phyloP scores from a whole-genome alignment of 495 filamentous ascomycete genomes.

The Aspergillus coremiiformis region DNA sequence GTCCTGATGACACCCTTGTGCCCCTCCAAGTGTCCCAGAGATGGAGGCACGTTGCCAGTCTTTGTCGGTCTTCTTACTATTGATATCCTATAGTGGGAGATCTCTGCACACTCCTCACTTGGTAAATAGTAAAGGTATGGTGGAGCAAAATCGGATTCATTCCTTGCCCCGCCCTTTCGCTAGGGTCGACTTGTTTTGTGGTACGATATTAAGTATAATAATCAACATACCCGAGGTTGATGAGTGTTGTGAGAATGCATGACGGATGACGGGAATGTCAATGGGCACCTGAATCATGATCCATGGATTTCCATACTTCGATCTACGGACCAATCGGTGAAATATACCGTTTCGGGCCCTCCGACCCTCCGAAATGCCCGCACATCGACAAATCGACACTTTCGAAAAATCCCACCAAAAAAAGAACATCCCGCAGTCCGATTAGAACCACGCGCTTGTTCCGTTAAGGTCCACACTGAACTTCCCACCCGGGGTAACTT shows the following conservation, averaged over 20 bases:
- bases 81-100: slow-evolving; percentile 46
- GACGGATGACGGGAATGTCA: slow-evolving; percentile 32
- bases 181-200: neutral
- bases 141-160: slow-evolving; percentile 58
- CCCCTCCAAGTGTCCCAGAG: slow-evolving; percentile 19
- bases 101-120: slow-evolving; percentile 49
- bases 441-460: slow-evolving; percentile 4
- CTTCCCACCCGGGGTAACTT: neutral
- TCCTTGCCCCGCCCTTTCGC: slow-evolving; percentile 12
- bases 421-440: slow-evolving; percentile 22
- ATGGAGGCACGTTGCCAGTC: slow-evolving; percentile 51
- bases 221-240: slow-evolving; percentile 47
- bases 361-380: slow-evolving; percentile 10
- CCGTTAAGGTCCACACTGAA: neutral
- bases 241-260: slow-evolving; percentile 33
- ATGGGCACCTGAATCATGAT: slow-evolving; percentile 26
- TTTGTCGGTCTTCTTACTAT: slow-evolving; percentile 36
- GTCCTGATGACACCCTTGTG: neutral
- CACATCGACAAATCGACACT: slow-evolving; percentile 27
- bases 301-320: slow-evolving; percentile 3
- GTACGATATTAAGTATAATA: neutral
- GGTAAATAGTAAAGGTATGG: slow-evolving; percentile 64
- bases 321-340: slow-evolving; percentile 17
- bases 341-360: slow-evolving; percentile 19
- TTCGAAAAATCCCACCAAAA: slow-evolving; percentile 40